Conservation (phyloP, 345 rosid genomes). For the Ceriops tagal region DNA sequence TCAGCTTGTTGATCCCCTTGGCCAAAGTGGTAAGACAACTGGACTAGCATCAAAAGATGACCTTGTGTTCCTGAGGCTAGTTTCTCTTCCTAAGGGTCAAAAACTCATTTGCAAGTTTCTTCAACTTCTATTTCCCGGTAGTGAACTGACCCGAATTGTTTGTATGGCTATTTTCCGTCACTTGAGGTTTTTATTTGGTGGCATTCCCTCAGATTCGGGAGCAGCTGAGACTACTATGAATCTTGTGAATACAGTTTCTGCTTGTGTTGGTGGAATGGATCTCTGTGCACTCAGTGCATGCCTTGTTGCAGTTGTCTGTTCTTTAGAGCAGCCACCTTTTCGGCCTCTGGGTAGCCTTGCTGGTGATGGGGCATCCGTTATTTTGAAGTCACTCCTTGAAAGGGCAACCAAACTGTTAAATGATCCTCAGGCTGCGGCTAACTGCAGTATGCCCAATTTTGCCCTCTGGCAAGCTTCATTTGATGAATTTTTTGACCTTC, state of each 20-base stretch:
- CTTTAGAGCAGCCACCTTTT: slow-evolving; percentile 96
- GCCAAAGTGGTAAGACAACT: slow-evolving; percentile 47
- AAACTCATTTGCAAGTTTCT: slow-evolving; percentile 65
- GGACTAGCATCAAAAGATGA: slow-evolving; percentile 68
- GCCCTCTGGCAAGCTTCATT: slow-evolving; percentile 97
- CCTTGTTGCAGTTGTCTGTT: slow-evolving; percentile 96
- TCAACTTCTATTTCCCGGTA: slow-evolving; percentile 76
- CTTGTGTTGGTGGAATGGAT: slow-evolving; percentile 75
- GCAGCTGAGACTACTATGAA: slow-evolving; percentile 61
- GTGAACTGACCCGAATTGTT: slow-evolving; percentile 73
- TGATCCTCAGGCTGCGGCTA: slow-evolving; percentile 39
- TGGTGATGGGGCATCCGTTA: slow-evolving; percentile 81
- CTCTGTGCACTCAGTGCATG: slow-evolving; percentile 85
- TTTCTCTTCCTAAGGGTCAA: slow-evolving; percentile 78
- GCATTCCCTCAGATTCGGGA: slow-evolving; percentile 50
- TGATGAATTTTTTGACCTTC: slow-evolving; percentile 75
- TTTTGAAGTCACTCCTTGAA: slow-evolving; percentile 77
- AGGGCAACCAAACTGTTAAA: slow-evolving; percentile 69
- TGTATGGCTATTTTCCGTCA: slow-evolving; percentile 97
- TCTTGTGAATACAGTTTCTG: slow-evolving; percentile 63
- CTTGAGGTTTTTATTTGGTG: slow-evolving; percentile 83
- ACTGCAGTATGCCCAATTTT: slow-evolving; percentile 49
- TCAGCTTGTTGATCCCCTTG: slow-evolving; percentile 89
- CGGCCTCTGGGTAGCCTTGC: slow-evolving; percentile 86
- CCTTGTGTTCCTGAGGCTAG: slow-evolving; percentile 68